Base-by-base conservation (phyloP, 768 basidiomycete species). In the Pleurotus tuoliensis region DNA sequence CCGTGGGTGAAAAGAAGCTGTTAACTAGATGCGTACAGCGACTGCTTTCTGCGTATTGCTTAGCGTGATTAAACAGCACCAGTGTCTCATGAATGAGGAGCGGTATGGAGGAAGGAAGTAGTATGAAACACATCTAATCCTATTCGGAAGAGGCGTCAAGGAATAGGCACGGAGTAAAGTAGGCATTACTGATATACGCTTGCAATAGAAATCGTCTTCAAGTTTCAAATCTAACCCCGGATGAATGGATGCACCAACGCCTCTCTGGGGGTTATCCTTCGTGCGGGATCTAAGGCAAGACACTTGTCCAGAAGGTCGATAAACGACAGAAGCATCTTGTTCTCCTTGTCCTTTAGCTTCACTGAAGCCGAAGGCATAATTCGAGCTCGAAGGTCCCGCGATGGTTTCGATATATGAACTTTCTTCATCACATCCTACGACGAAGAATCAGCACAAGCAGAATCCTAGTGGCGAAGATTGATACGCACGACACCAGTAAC, bases 231-330 rank as follows among this genome's bases (percentile, higher is more conserved):
- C 70, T 56, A 76, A 18, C 76, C 77, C 15, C 89, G 78, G 56
- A 98, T 84, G 71, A 96, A 98, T 0, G 92, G 84, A 71, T 98
- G 94, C 7, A 80, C 71, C 40, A 98, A 77, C 3, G 92, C 94
- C 66, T 98, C 96, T 65, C 88, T 85, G 1, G 95, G 94, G n/a
- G 85, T 86, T 30, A 97, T 83, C 64, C 96, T 75, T 67, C 92
- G 84, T 41, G 83, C 78, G 2, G 95, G 90, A 67, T 98, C 96
- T 13, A 99, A 78, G 18, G 83, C 76, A 24, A 97, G 77, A 68
- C 95, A 96, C 72, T 88, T 94, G 66, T 98, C 95, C 56, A 99
- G 70, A 45, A 98, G 70, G 68, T 98, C 95, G 48, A 96, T 81
- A 65, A 99, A 97, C 4, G 85, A 82, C 20, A 78, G 66, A 8